Percentiles rank a stretch among this genome's conserved stretches.
Evolutionary conservation across 129 eudicot species (phyloP).

Genomic region (Glebionis coronaria): DNA sequence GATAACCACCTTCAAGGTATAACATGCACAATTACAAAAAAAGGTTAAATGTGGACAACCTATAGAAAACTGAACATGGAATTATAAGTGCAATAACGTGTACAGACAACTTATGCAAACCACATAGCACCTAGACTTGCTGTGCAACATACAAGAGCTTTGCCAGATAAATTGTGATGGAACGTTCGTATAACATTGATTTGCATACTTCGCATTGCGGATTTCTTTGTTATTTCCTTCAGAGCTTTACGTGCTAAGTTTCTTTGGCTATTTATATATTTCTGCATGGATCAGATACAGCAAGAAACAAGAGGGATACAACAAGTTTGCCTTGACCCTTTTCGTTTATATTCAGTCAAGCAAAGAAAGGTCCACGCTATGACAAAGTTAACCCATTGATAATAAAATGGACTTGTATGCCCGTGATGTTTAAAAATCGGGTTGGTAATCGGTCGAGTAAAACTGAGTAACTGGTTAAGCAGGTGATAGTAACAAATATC

Average conservation of each 20-base stretch:
- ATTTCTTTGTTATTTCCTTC: background rate
- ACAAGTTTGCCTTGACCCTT: constrained; percentile 7
- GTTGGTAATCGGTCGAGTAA: constrained; percentile 2
- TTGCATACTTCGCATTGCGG: constrained; percentile 4
- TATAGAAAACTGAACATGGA: constrained; percentile 1
- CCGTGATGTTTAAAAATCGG: constrained; percentile 2
- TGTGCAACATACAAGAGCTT: constrained; percentile 10
- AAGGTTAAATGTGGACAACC: constrained; percentile 2
- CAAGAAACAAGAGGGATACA: background rate
- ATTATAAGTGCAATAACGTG: background rate
- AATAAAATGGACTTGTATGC: background rate
- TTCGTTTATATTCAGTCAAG: background rate
- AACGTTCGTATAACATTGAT: background rate
- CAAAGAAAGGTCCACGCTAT: background rate
- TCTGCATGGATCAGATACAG: background rate
- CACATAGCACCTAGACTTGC: background rate
- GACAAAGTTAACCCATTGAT: background rate
- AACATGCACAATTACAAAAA: background rate
- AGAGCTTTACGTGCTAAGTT: background rate
- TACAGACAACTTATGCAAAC: background rate
- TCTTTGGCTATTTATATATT: constrained; percentile 6
- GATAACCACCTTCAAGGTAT: constrained; percentile 35
- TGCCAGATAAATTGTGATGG: background rate
- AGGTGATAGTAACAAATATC: background rate
- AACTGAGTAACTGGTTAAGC: background rate